Percentiles rank a stretch among this genome's conserved stretches.
phyloP scores from a whole-genome alignment of 2,329 filamentous ascomycete genomes.

The Cladosporium sp. region DNA sequence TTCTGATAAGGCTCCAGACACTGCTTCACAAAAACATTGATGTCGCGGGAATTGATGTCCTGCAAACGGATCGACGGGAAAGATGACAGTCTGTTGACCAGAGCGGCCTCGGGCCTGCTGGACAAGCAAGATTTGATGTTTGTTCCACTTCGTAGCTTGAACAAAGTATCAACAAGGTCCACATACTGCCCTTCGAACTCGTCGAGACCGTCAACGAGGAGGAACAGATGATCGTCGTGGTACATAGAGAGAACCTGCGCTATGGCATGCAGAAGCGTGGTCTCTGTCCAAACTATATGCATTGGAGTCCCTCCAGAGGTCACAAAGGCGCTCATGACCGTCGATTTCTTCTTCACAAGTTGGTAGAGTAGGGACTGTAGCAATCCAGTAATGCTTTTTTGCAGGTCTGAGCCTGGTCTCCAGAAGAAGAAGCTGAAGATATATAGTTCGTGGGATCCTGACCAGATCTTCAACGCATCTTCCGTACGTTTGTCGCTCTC shows the following conservation, averaged over 20 bases:
- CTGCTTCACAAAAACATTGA: neutral
- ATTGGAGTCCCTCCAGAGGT: neutral
- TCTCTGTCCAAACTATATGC: neutral
- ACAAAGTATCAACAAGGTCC: neutral
- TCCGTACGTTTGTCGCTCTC: neutral
- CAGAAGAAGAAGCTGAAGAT: constrained; percentile 15
- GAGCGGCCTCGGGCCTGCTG: constrained; percentile 3
- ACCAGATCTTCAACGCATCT: neutral
- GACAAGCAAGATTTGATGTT: constrained; percentile 4
- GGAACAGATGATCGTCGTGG: neutral
- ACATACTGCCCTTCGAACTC: constrained; percentile 4
- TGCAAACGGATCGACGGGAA: neutral
- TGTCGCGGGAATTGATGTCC: constrained; percentile 6
- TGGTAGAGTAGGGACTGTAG: constrained; percentile 11
- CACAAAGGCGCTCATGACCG: neutral
- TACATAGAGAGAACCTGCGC: neutral
- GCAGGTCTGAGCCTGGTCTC: neutral
- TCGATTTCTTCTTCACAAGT: neutral
- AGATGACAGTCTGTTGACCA: neutral
- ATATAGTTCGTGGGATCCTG: neutral
- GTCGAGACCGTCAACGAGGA: constrained; percentile 17
- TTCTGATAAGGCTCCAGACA: neutral
- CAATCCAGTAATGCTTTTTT: constrained; percentile 10
- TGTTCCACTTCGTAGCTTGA: neutral
- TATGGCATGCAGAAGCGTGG: neutral